Evolutionary conservation across 2,329 filamentous ascomycete genomes (phyloP), one percentile per base, ranked within the genome.

Genomic region (Pseudocercospora cruenta): DNA sequence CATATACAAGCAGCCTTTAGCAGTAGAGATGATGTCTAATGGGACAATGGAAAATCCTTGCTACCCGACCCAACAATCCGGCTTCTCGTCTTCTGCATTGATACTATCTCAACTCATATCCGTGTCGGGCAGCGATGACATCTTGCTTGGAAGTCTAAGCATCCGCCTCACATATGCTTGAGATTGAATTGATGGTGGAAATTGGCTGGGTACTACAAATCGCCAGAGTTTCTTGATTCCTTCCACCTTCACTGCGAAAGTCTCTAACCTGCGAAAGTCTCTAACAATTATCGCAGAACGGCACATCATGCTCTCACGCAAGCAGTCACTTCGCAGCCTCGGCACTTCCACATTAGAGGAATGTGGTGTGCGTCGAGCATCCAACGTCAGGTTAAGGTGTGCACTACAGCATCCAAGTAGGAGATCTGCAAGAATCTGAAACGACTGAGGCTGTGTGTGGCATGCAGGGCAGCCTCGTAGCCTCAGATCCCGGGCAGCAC

Each of bases 11-110:
- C 51, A 55, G 51, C 26, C 8, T 31, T 55, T 55, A 55, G 51
- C 51, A 55, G 47, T 55, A 55, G 51, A 55, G n/a, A 55, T 26
- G 51, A 55, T 19, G 26, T 31, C 24, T 55, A 55, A 55, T 55
- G 51, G 49, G 26, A 28, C 51, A 19, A 33, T 31, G 51, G 16
- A 31, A 33, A 31, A 55, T 16, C 51, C 51, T 55, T 55, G 51
- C 21, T 28, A 26, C 51, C 51, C 51, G 24, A 33, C n/a, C 47
- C 19, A 22, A 31, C 51, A 16, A 16, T 9, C 24, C 16, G 4
- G 4, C 33, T n/a, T 16, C 26, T 9, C 51, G 31, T 24, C 22
- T 54, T 26, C 24, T 54, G 21, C 21, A 22, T 24, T 53, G 8
- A 5, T 53, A 19, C 12, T 22, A 14, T 33, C 31, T 33, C 31